A percentile compares a stretch with the other conserved stretches of the same genome.
These are phyloP conservation scores for Ophiorrhiza pumila DNA, from an alignment of 257 asterid genomes.

Conservation along the genomic window DNA sequence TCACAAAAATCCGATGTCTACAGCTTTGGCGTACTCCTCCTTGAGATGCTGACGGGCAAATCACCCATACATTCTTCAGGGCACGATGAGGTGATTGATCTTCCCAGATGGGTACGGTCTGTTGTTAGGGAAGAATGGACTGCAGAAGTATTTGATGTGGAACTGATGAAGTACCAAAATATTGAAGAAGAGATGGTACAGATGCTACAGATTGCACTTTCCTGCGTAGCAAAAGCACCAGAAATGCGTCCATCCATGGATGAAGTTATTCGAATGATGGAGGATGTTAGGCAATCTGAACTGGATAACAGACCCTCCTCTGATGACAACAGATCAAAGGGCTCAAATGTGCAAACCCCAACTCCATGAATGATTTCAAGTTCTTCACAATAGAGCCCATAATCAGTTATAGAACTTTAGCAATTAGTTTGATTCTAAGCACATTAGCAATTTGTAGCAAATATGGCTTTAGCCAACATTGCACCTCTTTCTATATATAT, in stretches of 20 bases:
- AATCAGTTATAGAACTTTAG: neutral
- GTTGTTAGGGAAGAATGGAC: slow-evolving; percentile 98
- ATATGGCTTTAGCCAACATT: neutral
- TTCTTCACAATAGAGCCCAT: neutral
- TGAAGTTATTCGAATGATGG: slow-evolving; percentile 67
- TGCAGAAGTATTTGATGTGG: slow-evolving; percentile 85
- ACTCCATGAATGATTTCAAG: slow-evolving; percentile 35
- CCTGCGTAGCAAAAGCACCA: slow-evolving; percentile 65
- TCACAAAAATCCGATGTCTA: slow-evolving; percentile 81
- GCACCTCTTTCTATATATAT: neutral
- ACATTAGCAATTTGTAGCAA: neutral
- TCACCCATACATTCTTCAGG: slow-evolving; percentile 60
- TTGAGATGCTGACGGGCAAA: slow-evolving; percentile 86
- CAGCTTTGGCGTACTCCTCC: slow-evolving; percentile 88
- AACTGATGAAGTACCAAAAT: slow-evolving; percentile 51
- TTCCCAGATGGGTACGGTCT: slow-evolving; percentile 92
- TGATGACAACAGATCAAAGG: slow-evolving; percentile 60
- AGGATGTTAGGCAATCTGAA: slow-evolving; percentile 54
- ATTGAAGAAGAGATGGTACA: slow-evolving; percentile 91
- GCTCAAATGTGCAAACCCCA: slow-evolving; percentile 47
- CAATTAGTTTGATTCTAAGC: neutral
- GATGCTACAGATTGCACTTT: slow-evolving; percentile 85
- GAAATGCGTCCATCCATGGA: slow-evolving; percentile 73
- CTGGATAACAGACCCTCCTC: slow-evolving; percentile 59
- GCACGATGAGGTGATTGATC: slow-evolving; percentile 63